A percentile compares a stretch with the other conserved stretches of the same genome.
Conservation (phyloP, 257 asterid genomes). For the Nyctanthes arbortristis region DNA sequence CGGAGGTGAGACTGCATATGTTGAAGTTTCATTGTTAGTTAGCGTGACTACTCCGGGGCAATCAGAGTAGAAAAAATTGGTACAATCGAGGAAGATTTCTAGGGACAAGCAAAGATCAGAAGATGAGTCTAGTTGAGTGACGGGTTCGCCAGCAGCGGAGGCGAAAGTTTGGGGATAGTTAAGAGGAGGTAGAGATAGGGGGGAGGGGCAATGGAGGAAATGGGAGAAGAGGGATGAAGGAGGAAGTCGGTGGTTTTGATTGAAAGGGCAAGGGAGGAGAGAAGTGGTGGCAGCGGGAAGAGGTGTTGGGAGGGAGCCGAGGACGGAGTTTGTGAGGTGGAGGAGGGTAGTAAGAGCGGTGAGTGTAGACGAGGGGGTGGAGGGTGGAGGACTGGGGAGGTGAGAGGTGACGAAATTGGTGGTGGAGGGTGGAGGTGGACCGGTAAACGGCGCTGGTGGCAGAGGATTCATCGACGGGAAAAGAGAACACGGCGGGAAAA, state of each 20-base stretch:
- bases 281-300: constrained; percentile 26
- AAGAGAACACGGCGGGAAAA: too few relatives aligned
- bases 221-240: constrained; percentile 77
- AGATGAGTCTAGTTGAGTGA: constrained; percentile 25
- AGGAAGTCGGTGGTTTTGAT: constrained; percentile 67
- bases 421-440: constrained; percentile 28
- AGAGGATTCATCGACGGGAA: constrained; percentile 35
- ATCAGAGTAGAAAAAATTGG: constrained; percentile 52
- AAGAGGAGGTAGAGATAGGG: constrained; percentile 42
- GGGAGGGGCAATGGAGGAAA: constrained; percentile 61
- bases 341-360: constrained; percentile 61
- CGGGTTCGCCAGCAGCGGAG: constrained; percentile 9
- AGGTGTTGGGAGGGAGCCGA: constrained; percentile 51
- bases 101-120: constrained; percentile 55
- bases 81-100: constrained; percentile 32
- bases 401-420: too few relatives aligned
- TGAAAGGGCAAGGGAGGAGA: constrained; percentile 67
- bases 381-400: constrained; percentile 32
- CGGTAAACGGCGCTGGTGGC: constrained; percentile 15
- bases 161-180: constrained; percentile 42
- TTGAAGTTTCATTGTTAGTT: constrained; percentile 9
- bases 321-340: constrained; percentile 43
- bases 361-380: constrained; percentile 38
- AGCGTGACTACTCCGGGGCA: constrained; percentile 78
- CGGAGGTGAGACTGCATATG: constrained; percentile 35